Evolutionary conservation across 441 rosid genomes (phyloP), one percentile per base, ranked within the genome.

Genomic region (Mallotus repandus): DNA sequence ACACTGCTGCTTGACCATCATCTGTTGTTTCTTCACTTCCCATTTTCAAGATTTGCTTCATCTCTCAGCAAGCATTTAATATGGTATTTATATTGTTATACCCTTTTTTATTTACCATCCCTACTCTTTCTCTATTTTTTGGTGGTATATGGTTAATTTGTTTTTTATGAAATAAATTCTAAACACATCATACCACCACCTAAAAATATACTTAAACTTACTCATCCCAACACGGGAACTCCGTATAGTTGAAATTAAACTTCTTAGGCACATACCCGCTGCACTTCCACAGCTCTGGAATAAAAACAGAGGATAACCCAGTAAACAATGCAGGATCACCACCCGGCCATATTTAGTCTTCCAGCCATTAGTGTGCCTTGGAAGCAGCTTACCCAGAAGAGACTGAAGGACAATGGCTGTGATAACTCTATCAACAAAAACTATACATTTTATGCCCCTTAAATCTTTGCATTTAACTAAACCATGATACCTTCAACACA

Each of bases 201-300:
- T n/a, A n/a, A n/a, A n/a, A n/a, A n/a, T n/a, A n/a, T n/a, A n/a
- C n/a, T n/a, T n/a, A n/a, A n/a, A n/a, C n/a, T n/a, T n/a, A n/a
- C 71, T 89, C 90, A 77, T 92, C 92, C 98, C 99, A 96, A 57
- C 92, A 87, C 0, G 97, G 94, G 72, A 92, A 93, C 84, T 96
- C 99, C 81, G 86, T 91, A 63, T 89, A 96, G 81, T 81, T 91
- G 75, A 89, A 92, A 83, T 89, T 91, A 49, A 96, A 91, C 89
- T 86, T 91, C 85, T 92, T 94, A 0, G 99, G 98, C 69, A 96
- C 98, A 81, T 88, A 89, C 19, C 99, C 98, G 0, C 88, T 79
- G 73, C 96, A 92, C 79, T 92, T 96, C 98, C 99, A 96, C 68
- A 94, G 68, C 80, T 89, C 86, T 10, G 86, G 89, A 0, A 90